Base-by-base conservation (phyloP, 768 basidiomycete genomes). In the Lactarius deliciosus region DNA sequence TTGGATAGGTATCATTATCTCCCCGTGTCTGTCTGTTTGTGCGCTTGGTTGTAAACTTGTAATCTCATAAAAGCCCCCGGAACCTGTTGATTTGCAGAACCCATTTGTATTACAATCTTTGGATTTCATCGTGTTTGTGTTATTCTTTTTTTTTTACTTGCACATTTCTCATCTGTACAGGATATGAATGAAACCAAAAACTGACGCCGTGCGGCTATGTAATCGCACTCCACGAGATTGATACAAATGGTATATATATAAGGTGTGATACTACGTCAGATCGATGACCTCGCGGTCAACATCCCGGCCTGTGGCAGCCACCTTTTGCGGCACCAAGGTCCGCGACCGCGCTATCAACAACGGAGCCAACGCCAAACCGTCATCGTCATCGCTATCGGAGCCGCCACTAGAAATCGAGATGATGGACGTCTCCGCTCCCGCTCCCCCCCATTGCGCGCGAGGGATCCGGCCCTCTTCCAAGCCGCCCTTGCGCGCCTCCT, bases 391-490 rank as follows among this genome's bases (percentile, higher is more conserved):
- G 61, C 28, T 41, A 69, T 30, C 32, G 10, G 45, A 41, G 3
- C 69, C 72, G 79, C 79, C 80, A 65, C 78, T 80, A 3, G 79
- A 81, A 7, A 81, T 76, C 16, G 77, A 75, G 32, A 82, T 77
- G 28, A 80, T 66, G 11, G 71, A 68, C 6, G 63, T 20, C 45
- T 72, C 65, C 36, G 69, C 58, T 13, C n/a, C n/a, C n/a, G 8
- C 47, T n/a, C 2, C 20, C 2, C 43, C 18, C 11, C 22, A 22
- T 25, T 53, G 50, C 50, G 1, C 25, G 25, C 22, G 50, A 13
- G 50, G 13, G 22, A 53, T 28, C 50, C 25, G 50, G 13, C 13
- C 50, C 15, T 15, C 22, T 22, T 22, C 47, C 9, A 22, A 22
- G 4, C 13, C 25, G 15, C 25, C 50, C 25, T 15, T 53, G 50